These are phyloP conservation scores for Mycena albidolilacea DNA, from an alignment of 768 basidiomycete species.

Conservation along the genomic window DNA sequence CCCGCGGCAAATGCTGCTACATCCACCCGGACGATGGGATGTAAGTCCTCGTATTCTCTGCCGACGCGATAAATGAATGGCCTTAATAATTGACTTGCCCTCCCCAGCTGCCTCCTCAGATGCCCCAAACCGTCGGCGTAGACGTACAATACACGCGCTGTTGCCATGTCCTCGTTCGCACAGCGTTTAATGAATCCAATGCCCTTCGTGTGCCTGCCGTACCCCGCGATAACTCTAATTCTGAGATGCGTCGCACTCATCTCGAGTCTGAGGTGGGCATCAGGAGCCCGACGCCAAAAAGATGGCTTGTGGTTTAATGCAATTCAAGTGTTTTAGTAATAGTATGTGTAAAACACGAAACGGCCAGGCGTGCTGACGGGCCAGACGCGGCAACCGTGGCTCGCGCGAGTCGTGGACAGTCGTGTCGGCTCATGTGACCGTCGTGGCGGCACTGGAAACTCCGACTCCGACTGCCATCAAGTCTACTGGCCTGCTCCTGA, in stretches of 20 bases:
- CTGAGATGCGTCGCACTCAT: neutral
- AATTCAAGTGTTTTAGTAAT: slow-evolving; percentile 25
- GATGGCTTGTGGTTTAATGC: neutral
- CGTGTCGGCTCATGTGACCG: too few species aligned
- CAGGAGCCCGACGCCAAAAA: slow-evolving; percentile 3
- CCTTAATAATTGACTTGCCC: too few species aligned
- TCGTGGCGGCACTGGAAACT: too few species aligned
- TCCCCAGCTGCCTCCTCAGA: slow-evolving; percentile 13
- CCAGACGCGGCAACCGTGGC: too few species aligned
- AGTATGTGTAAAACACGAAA: too few species aligned
- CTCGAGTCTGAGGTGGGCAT: too few species aligned
- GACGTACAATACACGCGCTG: too few species aligned
- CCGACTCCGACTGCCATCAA: too few species aligned
- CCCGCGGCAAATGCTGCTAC: slow-evolving; percentile 22
- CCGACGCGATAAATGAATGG: neutral
- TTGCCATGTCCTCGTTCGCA: too few species aligned
- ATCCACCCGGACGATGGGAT: slow-evolving; percentile 26
- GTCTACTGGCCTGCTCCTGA: too few species aligned
- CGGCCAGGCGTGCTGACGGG: too few species aligned
- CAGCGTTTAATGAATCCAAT: neutral
- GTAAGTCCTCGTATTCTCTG: neutral
- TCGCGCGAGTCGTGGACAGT: too few species aligned
- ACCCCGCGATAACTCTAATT: neutral
- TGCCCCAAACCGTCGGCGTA: slow-evolving; percentile 2
- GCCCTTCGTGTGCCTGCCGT: neutral